A percentile compares a stretch with the other conserved stretches of the same genome.
Evolutionary conservation across 2,329 filamentous ascomycete species (phyloP).

Genomic region (Dactylellina parvicollis): DNA sequence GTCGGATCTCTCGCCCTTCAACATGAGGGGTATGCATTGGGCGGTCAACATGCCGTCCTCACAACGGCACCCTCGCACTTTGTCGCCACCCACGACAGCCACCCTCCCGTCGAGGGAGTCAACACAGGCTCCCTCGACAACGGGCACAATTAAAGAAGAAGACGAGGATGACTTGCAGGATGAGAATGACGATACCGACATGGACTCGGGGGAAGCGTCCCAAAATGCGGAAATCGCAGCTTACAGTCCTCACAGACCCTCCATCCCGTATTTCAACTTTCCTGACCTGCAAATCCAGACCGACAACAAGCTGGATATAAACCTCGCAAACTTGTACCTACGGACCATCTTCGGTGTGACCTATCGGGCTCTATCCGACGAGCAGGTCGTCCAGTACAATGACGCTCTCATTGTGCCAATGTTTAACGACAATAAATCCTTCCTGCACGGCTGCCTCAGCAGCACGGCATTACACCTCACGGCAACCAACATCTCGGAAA

Average conservation of each 20-base stretch:
- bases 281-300: constrained; percentile 44
- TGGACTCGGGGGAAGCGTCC: constrained; percentile 25
- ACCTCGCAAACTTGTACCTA: constrained; percentile 47
- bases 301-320: constrained; percentile 41
- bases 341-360: constrained; percentile 49
- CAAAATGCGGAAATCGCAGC: constrained; percentile 16
- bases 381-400: constrained; percentile 47
- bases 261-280: constrained; percentile 16
- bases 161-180: constrained; percentile 16
- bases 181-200: too few species aligned
- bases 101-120: constrained; percentile 32
- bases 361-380: constrained; percentile 50
- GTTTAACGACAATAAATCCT: constrained; percentile 50
- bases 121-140: constrained; percentile 29
- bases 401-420: constrained; percentile 51
- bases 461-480: constrained; percentile 50
- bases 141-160: constrained; percentile 23
- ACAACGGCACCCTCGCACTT: constrained; percentile 6
- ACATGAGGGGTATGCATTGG: constrained; percentile 49
- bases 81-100: constrained; percentile 41
- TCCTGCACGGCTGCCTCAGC: constrained; percentile 49
- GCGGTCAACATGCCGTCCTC: constrained; percentile 24
- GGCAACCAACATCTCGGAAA: constrained; percentile 40
- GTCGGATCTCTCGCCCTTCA: constrained; percentile 24
- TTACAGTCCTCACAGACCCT: constrained; percentile 5